A percentile compares a stretch with the other conserved stretches of the same genome.
Conservation (phyloP, 225 moss, liverwort and hornwort genomes). For the Straminergon stramineum region DNA sequence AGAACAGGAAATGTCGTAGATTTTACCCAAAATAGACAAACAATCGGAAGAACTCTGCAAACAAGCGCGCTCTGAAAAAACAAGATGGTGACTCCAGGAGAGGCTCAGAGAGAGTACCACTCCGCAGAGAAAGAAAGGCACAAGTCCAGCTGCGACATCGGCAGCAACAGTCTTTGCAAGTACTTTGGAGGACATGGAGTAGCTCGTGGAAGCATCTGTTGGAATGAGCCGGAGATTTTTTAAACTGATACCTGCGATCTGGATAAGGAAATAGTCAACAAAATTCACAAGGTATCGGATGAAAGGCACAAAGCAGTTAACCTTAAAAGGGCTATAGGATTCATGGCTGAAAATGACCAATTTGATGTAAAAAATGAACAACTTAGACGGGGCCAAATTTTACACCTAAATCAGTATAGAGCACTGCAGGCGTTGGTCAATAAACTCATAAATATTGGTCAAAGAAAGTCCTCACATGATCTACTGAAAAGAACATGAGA, state of each 20-base stretch:
- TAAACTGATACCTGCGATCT: constrained; percentile 56
- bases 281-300: not conserved
- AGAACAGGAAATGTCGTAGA: not conserved
- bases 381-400: not conserved
- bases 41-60: not conserved
- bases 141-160: constrained; percentile 55
- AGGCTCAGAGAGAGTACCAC: constrained; percentile 28
- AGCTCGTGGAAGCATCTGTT: constrained; percentile 44
- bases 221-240: constrained; percentile 50
- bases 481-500: not conserved
- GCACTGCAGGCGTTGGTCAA: not conserved
- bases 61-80: not conserved
- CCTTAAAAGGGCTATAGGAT: not conserved
- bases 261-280: not conserved
- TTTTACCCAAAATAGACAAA: not conserved
- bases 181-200: constrained; percentile 38
- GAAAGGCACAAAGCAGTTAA: not conserved
- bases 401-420: not conserved
- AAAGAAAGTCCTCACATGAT: not conserved
- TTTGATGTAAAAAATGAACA: not conserved
- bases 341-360: not conserved
- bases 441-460: not conserved
- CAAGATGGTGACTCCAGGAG: not conserved
- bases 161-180: constrained; percentile 38
- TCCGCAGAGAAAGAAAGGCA: constrained; percentile 73